Evolutionary conservation across 768 basidiomycete species (phyloP), one percentile per base, ranked within the genome.

Genomic region (Termitomyces sp.): DNA sequence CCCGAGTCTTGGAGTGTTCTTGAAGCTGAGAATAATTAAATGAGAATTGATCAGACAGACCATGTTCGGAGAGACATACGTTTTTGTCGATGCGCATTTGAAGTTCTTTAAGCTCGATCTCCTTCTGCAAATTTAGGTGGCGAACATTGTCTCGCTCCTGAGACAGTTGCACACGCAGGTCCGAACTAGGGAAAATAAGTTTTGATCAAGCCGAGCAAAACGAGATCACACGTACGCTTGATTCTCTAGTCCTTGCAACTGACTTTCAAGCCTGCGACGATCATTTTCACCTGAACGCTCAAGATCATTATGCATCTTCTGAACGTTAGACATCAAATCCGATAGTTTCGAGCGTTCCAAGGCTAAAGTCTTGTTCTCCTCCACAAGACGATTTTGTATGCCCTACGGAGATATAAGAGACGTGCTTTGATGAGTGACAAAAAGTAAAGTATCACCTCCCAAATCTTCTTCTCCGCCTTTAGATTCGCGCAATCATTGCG

Each of bases 391-490:
- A 46, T 65, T 65, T 78, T 97, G 92, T 32, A 90, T 81, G 60
- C 82, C 84, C 93, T 94, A 5, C 39, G 50, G 5, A 50, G 36
- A 58, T 29, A n/a, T 51, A 26, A 44, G 52, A 66, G 46, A 65
- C n/a, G 41, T 7, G 53, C 27, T n/a, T 57, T 18, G 10, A 4
- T 36, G 8, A 5, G 24, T 59, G 27, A 43, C 24, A 26, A 39
- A 16, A 10, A n/a, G n/a, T n/a, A n/a, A 39, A 22, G 13, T 27
- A 22, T 32, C 53, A 91, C 93, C 86, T 92, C 91, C 88, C 90
- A 93, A 36, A 95, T 90, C 66, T 85, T 88, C 76, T 93, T 95
- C 79, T 98, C 96, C 0, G 94, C 94, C 43, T 89, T 85, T 18
- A 97, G 80, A 68, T 92, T 95, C 2, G 91, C 89, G 61, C 79